Percentiles rank a stretch among this genome's conserved stretches.
phyloP scores from a whole-genome alignment of 2,329 filamentous ascomycete genomes.

The Penicillium corylophilum region DNA sequence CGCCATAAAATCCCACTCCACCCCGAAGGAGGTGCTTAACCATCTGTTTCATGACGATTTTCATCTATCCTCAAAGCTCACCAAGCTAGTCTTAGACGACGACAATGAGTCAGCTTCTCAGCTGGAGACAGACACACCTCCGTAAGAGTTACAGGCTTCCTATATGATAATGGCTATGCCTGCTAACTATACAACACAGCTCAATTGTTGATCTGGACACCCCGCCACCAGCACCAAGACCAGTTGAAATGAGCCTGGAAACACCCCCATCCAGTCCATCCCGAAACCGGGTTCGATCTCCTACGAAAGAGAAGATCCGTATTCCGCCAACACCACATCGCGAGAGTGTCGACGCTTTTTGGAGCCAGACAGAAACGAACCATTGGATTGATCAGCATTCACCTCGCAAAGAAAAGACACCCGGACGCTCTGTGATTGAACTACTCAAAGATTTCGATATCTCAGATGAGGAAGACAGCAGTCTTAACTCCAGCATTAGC shows the following conservation, averaged over 20 bases:
- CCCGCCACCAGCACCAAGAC: background rate
- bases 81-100: slow-evolving; percentile 19
- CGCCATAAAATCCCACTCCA: slow-evolving; percentile 15
- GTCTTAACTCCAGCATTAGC: slow-evolving; percentile 21
- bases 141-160: slow-evolving; percentile 17
- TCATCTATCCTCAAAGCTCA: slow-evolving; percentile 24
- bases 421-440: slow-evolving; percentile 17
- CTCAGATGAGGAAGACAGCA: slow-evolving; percentile 37
- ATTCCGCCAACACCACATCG: slow-evolving; percentile 53
- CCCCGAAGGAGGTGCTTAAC: slow-evolving; percentile 14
- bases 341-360: slow-evolving; percentile 55
- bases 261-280: slow-evolving; percentile 48
- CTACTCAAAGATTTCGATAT: slow-evolving; percentile 36
- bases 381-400: slow-evolving; percentile 57
- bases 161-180: background rate
- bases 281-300: slow-evolving; percentile 46
- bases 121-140: slow-evolving; percentile 14
- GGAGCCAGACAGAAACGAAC: slow-evolving; percentile 53
- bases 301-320: slow-evolving; percentile 44
- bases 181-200: slow-evolving; percentile 11
- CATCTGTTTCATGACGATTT: slow-evolving; percentile 22
- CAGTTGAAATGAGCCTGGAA: slow-evolving; percentile 11
- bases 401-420: slow-evolving; percentile 44
- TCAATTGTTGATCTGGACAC: slow-evolving; percentile 6
- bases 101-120: slow-evolving; percentile 23